Conservation (phyloP, 768 basidiomycete species). For the Tylopilus intermedius region DNA sequence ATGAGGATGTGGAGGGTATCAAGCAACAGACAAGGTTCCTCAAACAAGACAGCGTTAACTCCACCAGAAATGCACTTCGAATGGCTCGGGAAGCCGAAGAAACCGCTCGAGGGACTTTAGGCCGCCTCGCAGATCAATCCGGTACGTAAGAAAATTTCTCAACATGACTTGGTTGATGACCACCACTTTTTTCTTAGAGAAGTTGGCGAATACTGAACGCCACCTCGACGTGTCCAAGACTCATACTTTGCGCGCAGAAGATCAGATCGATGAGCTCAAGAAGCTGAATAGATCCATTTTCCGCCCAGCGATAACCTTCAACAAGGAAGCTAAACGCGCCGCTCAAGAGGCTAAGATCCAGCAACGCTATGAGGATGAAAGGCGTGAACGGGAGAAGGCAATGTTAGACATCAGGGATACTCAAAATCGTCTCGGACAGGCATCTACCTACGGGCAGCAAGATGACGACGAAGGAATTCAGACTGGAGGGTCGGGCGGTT, state of each 20-base stretch:
- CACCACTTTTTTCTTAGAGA: conserved; percentile 42
- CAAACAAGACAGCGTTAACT: conserved; percentile 89
- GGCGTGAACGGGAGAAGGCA: conserved; percentile 74
- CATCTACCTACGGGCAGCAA: conserved; percentile 55
- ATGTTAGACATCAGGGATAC: conserved; percentile 83
- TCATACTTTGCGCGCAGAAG: conserved; percentile 81
- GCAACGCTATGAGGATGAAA: conserved; percentile 83
- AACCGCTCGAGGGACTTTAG: conserved; percentile 81
- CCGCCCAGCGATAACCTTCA: conserved; percentile 84
- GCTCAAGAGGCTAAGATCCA: conserved; percentile 82
- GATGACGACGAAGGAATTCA: conserved; percentile 40
- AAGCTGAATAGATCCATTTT: conserved; percentile 94
- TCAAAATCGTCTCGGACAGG: conserved; percentile 79
- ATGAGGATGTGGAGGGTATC: conserved; percentile 91
- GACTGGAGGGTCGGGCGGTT: conserved; percentile 31
- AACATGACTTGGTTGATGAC: neutral
- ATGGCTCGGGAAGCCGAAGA: conserved; percentile 96
- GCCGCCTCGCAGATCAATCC: conserved; percentile 85
- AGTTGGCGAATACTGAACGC: conserved; percentile 89
- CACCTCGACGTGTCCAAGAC: conserved; percentile 91
- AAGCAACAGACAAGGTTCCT: conserved; percentile 84
- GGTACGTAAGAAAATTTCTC: conserved; percentile 45
- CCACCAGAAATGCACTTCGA: conserved; percentile 86
- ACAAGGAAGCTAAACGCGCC: conserved; percentile 86
- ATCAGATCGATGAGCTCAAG: conserved; percentile 90